Evolutionary conservation across 2,329 filamentous ascomycete genomes (phyloP), one percentile per base, ranked within the genome.

Genomic region (Thielaviopsis ethacetica): DNA sequence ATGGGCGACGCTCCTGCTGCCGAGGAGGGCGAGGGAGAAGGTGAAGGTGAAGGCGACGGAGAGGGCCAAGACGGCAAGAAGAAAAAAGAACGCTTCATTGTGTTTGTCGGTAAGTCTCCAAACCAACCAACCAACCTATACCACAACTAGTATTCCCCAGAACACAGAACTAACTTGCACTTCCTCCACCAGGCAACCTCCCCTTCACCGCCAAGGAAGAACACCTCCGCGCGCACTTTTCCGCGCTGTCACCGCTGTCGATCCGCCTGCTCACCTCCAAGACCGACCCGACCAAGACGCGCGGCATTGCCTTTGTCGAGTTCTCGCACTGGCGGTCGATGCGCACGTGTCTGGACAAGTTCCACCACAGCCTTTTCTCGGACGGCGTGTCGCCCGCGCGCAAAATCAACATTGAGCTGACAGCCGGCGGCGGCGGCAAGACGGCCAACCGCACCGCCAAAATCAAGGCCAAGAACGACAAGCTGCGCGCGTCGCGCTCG

Each of bases 391-490:
- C 72, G 50, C 69, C 74, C 17, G 73, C 83, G 56, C 77, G 91
- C 65, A 86, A 84, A 71, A 94, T 97, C 66, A 96, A 95, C 68
- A 87, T 96, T 26, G 91, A 96, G 73, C 73, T 97, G 64, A 95
- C 90, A 64, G 91, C 87, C 61, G 91, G 91, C 56, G 91, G 91
- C 49, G 91, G 91, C 62, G 85, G 84, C 62, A 94, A 90, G 70
- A 88, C 82, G 53, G 77, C 83, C 63, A 73, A 77, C 59, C 78
- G 91, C 63, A 82, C 80, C 67, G 79, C 84, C 60, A 93, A 91
- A 74, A 88, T 97, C 70, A 77, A 81, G 66, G 79, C 79, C 60
- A 96, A 95, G 80, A 96, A 97, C 73, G 76, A 80, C 66, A 91
- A 91, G 73, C 78, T 96, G 55, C 81, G 88, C 64, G 88, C 86